Evolutionary conservation across 2,329 filamentous ascomycete species (phyloP), one percentile per base, ranked within the genome.

Genomic region (Aspergillus viridinutans): DNA sequence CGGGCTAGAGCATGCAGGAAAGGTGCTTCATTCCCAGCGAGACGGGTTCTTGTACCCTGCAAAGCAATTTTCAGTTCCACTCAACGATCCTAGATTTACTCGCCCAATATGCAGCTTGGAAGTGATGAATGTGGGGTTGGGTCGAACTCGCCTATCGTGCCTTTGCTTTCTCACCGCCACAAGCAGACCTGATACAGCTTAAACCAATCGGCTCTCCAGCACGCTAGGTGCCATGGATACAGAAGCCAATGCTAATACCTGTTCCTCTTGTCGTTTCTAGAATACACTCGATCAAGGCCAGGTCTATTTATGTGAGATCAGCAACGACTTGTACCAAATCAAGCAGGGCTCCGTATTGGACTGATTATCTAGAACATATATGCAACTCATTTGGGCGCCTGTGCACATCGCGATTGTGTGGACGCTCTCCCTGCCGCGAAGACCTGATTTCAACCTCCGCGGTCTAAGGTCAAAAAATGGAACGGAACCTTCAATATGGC

Each of bases 131-230:
- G 63, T 65, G 63, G 63, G 63, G 63, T 65, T 64, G 53, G 52
- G 51, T 61, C 52, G 49, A 59, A 61, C 62, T 65, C 60, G 58
- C 60, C 63, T 65, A 57, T 63, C 50, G 55, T 57, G 55, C 59
- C 53, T 62, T 63, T 60, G 59, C 21, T 45, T 52, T 40, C 59
- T 65, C 63, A 65, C 63, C 63, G 63, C 63, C 63, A 65, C 60
- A 60, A 64, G 57, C 54, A 60, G 35, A 48, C 51, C 20, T 23
- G 49, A 40, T 50, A 29, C 47, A 43, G 52, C 43, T 32, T 40
- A 35, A 55, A 35, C 54, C 53, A 61, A 52, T 52, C 45, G 52
- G 49, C 47, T 55, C 52, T 52, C 23, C 49, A 42, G 48, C 56
- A 25, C 56, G 57, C 58, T 61, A 58, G 59, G 53, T 52, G 35